Percentiles rank a stretch among this genome's conserved stretches.
Conservation (phyloP, 2,329 filamentous ascomycete genomes). For the Fusarium hainanense region DNA sequence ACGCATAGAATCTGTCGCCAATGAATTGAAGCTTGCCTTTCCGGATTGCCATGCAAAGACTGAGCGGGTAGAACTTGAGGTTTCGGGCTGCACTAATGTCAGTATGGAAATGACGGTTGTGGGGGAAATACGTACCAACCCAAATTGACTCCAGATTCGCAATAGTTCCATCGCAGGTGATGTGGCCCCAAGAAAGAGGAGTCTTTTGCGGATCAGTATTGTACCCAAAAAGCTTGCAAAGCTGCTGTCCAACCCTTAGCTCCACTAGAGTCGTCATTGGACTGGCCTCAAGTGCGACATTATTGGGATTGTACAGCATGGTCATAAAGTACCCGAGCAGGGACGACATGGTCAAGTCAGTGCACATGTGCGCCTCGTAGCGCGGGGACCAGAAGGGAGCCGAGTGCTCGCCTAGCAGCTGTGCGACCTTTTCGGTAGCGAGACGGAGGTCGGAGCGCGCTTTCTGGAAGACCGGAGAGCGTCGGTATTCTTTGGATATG, state of each 20-base stretch:
- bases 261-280: slow-evolving; percentile 59
- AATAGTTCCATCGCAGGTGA: slow-evolving; percentile 58
- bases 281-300: slow-evolving; percentile 59
- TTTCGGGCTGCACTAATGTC: slow-evolving; percentile 52
- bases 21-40: slow-evolving; percentile 52
- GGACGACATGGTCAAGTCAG: slow-evolving; percentile 56
- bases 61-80: slow-evolving; percentile 59
- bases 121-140: slow-evolving; percentile 42
- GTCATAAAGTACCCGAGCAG: slow-evolving; percentile 61
- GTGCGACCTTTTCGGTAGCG: slow-evolving; percentile 51
- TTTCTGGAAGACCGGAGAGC: slow-evolving; percentile 50
- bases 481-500: slow-evolving; percentile 51
- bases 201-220: slow-evolving; percentile 48
- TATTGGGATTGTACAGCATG: slow-evolving; percentile 64
- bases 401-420: slow-evolving; percentile 55
- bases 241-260: slow-evolving; percentile 57
- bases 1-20: slow-evolving; percentile 53
- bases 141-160: slow-evolving; percentile 62
- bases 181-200: slow-evolving; percentile 56
- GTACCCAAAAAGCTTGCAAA: slow-evolving; percentile 59
- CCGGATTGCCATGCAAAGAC: slow-evolving; percentile 51
- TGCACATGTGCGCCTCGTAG: slow-evolving; percentile 61
- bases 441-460: slow-evolving; percentile 50
- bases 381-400: slow-evolving; percentile 60
- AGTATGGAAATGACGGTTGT: background rate